These are phyloP conservation scores for Sporothrix pallida DNA, from an alignment of 2,329 filamentous ascomycete species.

Conservation along the genomic window DNA sequence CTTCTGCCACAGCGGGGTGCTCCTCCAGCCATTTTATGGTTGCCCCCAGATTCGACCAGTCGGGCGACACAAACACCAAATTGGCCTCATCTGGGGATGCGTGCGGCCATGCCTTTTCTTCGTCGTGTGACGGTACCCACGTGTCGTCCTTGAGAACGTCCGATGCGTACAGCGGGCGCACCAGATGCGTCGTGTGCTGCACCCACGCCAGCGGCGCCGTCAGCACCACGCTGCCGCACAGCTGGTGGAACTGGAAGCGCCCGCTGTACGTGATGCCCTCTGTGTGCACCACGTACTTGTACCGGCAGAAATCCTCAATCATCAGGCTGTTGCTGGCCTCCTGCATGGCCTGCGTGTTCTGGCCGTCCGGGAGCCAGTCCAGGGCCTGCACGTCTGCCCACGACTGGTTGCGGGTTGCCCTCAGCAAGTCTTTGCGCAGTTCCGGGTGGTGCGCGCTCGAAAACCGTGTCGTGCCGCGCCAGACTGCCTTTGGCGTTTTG, in stretches of 20 bases:
- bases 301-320: constrained; percentile 57
- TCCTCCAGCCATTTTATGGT: constrained; percentile 50
- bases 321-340: constrained; percentile 52
- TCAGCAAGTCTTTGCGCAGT: constrained; percentile 50
- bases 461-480: constrained; percentile 56
- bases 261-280: constrained; percentile 57
- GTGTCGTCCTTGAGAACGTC: neutral
- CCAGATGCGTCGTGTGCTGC: constrained; percentile 53
- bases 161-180: constrained; percentile 47
- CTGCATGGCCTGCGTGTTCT: constrained; percentile 46
- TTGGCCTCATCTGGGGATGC: constrained; percentile 48
- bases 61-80: constrained; percentile 52
- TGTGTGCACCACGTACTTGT: constrained; percentile 55
- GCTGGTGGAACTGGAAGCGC: constrained; percentile 54
- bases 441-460: constrained; percentile 47
- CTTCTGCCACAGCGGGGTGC: constrained; percentile 49
- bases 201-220: constrained; percentile 52
- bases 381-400: constrained; percentile 59
- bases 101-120: constrained; percentile 47
- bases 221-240: constrained; percentile 53
- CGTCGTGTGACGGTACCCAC: constrained; percentile 2
- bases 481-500: constrained; percentile 54
- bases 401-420: constrained; percentile 43
- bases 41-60: constrained; percentile 54
- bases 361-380: constrained; percentile 32